A percentile compares a stretch with the other conserved stretches of the same genome.
Conservation (phyloP, 345 rosid genomes). For the Combretum micranthum region DNA sequence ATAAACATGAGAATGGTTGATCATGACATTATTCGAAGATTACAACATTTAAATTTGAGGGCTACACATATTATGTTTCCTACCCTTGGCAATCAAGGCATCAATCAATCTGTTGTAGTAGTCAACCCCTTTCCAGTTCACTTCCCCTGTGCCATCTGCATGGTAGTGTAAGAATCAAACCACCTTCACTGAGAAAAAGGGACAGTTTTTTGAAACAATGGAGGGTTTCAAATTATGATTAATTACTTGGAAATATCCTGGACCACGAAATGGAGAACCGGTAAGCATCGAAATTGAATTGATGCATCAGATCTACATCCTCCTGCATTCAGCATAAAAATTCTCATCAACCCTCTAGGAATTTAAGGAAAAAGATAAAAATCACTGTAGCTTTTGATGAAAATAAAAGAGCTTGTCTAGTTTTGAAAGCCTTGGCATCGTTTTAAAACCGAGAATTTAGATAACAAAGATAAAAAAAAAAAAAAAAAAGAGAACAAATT, state of each 20-base stretch:
- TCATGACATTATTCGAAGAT: no score
- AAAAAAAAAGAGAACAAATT: no score
- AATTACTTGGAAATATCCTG: slow-evolving; percentile 15
- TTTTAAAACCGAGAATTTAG: no score
- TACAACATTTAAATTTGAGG: no score
- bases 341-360: background rate
- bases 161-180: no score
- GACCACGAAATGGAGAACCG: slow-evolving; percentile 58
- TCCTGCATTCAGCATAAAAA: slow-evolving; percentile 18
- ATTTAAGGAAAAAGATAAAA: background rate
- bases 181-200: no score
- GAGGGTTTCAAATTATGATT: background rate
- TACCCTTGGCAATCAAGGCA: slow-evolving; percentile 18
- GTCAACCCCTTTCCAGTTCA: slow-evolving; percentile 40
- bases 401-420: no score
- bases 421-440: no score
- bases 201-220: no score
- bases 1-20: no score
- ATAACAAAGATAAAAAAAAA: background rate
- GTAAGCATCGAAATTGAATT: slow-evolving; percentile 44
- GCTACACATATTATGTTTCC: background rate
- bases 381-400: no score
- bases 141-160: slow-evolving; percentile 41
- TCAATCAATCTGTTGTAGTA: slow-evolving; percentile 51
- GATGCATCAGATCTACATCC: slow-evolving; percentile 35